Percentiles rank a stretch among this genome's conserved stretches.
Conservation (phyloP, 2,329 filamentous ascomycete species). For the Fusarium ramigenum region DNA sequence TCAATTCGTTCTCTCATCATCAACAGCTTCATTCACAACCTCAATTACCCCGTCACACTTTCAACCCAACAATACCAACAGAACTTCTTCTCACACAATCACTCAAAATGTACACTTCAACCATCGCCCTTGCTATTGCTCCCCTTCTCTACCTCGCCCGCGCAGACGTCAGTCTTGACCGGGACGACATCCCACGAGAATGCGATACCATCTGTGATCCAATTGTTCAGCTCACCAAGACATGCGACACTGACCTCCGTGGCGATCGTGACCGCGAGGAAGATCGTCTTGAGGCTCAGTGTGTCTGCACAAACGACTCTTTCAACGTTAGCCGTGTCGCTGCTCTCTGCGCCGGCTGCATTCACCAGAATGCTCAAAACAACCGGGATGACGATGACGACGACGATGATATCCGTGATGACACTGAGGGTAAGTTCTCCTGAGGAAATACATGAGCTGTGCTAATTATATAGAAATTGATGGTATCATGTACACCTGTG, state of each 20-base stretch:
- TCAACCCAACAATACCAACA: background rate
- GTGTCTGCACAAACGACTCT: conserved; percentile 53
- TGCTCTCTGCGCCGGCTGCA: conserved; percentile 51
- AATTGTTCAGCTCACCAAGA: conserved; percentile 47
- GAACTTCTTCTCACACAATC: background rate
- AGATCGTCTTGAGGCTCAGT: conserved; percentile 51
- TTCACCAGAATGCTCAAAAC: conserved; percentile 45
- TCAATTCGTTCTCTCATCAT: background rate
- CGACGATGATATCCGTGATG: conserved; percentile 30
- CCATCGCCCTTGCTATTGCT: conserved; percentile 43
- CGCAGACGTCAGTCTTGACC: conserved; percentile 48
- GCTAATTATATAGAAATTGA: conserved; percentile 45
- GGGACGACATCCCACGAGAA: conserved; percentile 47
- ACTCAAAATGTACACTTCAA: conserved; percentile 44
- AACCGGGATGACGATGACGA: conserved; percentile 29
- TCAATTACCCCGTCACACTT: background rate
- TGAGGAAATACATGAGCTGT: fast-evolving
- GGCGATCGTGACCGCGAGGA: conserved; percentile 47
- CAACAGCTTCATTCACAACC: background rate
- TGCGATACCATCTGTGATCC: conserved; percentile 51
- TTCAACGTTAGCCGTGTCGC: conserved; percentile 51
- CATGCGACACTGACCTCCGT: conserved; percentile 48
- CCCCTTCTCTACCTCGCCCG: conserved; percentile 43
- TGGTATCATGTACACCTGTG: conserved; percentile 48
- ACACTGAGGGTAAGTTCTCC: conserved; percentile 36